Base-by-base conservation (phyloP, 2,329 filamentous ascomycete genomes). In the Parastagonospora avenae region DNA sequence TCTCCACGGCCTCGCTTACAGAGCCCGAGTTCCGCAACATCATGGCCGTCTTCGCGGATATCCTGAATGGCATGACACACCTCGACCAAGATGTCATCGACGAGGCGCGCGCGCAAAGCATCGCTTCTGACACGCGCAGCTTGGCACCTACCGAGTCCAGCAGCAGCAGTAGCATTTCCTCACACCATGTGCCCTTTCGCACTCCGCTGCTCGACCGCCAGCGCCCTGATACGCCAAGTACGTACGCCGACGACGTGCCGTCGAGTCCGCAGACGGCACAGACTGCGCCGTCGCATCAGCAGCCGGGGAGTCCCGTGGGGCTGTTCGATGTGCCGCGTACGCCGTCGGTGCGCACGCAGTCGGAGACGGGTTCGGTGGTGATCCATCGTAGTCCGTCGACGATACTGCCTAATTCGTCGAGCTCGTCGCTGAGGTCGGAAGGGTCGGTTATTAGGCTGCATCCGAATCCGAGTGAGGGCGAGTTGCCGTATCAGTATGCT, bases 21-120 rank as follows among this genome's bases (percentile, higher is more conserved):
- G 88, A 92, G 60, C 66, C 75, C 0, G 82, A 88, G 44, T 97
- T 99, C 69, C 82, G 89, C 32, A 77, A 82, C 16, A 78, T 97
- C 28, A 97, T 97, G 91, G 83, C 86, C 49, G 80, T 90, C 24
- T 97, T 97, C 72, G 89, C 92, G 2, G 85, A 89, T 46, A 78
- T 97, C 0, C 77, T 97, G 11, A 85, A 89, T 45, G 83, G 81
- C 14, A 96, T 97, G 89, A 82, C 78, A 27, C 80, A 83, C 0
- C 76, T 91, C 2, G 79, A 88, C 50, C 76, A 82, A 0, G 75
- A 76, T 0, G 70, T 85, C 4, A 67, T 91, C 15, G 75, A 75
- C 24, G 74, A 77, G 44, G 62, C 68, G n/a, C 71, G 68, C 41
- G 63, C 63, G 3, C 60, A 66, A 10, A 61, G 55, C 40, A 45